Conservation (phyloP, 495 filamentous ascomycete species). For the Penicillium ochrochloron region DNA sequence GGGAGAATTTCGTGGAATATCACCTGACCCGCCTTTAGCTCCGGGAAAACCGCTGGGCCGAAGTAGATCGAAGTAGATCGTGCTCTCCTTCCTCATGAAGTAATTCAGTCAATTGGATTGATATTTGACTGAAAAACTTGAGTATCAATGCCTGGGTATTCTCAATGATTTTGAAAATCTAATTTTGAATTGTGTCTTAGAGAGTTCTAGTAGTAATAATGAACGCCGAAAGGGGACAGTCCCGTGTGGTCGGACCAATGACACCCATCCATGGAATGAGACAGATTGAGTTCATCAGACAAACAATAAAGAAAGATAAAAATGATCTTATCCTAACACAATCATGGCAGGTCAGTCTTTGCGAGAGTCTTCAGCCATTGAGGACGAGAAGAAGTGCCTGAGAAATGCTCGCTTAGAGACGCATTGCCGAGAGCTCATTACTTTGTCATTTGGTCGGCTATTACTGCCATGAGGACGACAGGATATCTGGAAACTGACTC, state of each 20-base stretch:
- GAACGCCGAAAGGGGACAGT: background rate
- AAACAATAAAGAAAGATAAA: background rate
- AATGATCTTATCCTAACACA: background rate
- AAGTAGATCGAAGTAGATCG: constrained; percentile 23
- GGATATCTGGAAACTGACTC: background rate
- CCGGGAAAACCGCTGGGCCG: constrained; percentile 32
- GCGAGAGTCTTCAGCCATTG: background rate
- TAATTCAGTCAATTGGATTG: background rate
- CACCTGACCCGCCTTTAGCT: constrained; percentile 32
- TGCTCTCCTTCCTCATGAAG: background rate
- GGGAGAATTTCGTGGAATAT: constrained; percentile 35
- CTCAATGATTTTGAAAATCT: background rate
- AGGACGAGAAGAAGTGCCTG: background rate
- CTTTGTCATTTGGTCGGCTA: background rate
- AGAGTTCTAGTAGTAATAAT: background rate
- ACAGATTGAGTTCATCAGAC: background rate
- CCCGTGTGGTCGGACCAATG: background rate
- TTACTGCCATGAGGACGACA: background rate
- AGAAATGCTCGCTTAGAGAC: background rate
- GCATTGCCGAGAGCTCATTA: background rate
- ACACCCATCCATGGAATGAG: background rate
- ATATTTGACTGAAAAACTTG: too few relatives aligned
- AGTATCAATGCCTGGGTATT: background rate
- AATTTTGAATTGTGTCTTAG: background rate
- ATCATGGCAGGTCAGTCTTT: background rate